Evolutionary conservation across 2,329 filamentous ascomycete genomes (phyloP).

Genomic region (Rhinocladiella similis): DNA sequence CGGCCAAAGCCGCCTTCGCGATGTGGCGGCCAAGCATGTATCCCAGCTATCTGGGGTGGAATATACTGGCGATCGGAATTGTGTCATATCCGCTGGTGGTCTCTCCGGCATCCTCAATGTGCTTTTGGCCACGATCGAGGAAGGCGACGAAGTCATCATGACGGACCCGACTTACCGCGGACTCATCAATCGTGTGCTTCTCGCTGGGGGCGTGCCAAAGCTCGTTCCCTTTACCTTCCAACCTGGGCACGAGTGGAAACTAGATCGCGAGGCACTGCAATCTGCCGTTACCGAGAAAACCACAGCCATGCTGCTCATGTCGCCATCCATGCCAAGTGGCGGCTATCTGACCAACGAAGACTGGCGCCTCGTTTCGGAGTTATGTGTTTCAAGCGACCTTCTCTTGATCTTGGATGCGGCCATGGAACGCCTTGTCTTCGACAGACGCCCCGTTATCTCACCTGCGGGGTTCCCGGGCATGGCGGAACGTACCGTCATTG

Average conservation of each 20-base stretch:
- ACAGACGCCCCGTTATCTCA: slow-evolving; percentile 5
- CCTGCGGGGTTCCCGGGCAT: slow-evolving; percentile 14
- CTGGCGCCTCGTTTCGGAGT: slow-evolving; percentile 11
- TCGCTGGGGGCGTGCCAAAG: slow-evolving; percentile 13
- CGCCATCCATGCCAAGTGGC: slow-evolving; percentile 16
- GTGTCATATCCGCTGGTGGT: slow-evolving; percentile 14
- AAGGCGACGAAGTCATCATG: slow-evolving; percentile 16
- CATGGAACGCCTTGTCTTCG: slow-evolving; percentile 20
- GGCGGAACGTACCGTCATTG: slow-evolving; percentile 12
- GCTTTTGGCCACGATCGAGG: slow-evolving; percentile 15
- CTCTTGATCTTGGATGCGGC: slow-evolving; percentile 14
- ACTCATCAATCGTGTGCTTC: slow-evolving; percentile 14
- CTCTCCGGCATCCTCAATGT: slow-evolving; percentile 16
- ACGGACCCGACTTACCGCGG: slow-evolving; percentile 13
- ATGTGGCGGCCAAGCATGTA: slow-evolving; percentile 13
- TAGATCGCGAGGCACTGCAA: slow-evolving; percentile 8
- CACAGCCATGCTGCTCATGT: slow-evolving; percentile 17
- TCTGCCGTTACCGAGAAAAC: slow-evolving; percentile 2
- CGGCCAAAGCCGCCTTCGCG: slow-evolving; percentile 8
- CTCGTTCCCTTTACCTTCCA: slow-evolving; percentile 13
- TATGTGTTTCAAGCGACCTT: slow-evolving; percentile 15
- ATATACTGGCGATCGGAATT: slow-evolving; percentile 13
- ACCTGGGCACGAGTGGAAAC: slow-evolving; percentile 7
- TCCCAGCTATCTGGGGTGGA: background rate
- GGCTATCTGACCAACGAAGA: slow-evolving; percentile 8